Percentiles rank a stretch among this genome's conserved stretches.
Evolutionary conservation across 2,329 filamentous ascomycete species (phyloP).

Genomic region (Cladosporium sp.): DNA sequence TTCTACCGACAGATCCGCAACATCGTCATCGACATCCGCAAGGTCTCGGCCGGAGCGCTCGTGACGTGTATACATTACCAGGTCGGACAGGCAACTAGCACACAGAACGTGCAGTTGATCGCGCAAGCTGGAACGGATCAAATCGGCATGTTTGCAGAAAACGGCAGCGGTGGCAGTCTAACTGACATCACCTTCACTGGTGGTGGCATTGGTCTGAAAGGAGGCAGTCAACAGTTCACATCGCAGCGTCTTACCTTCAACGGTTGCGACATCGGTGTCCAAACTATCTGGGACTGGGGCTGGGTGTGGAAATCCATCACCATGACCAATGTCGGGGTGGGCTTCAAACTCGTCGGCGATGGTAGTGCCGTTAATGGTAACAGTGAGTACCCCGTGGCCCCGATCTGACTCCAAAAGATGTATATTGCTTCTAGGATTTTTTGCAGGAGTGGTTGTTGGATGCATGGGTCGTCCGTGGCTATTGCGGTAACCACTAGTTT

Average conservation of each 20-base stretch:
- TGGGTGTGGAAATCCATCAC: constrained; percentile 47
- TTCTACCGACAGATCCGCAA: constrained; percentile 68
- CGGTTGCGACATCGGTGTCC: constrained; percentile 53
- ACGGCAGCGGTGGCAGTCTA: constrained; percentile 48
- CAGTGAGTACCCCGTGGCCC: too few relatives aligned
- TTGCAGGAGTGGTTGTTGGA: too few relatives aligned
- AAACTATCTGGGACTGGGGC: constrained; percentile 23
- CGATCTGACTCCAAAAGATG: too few relatives aligned
- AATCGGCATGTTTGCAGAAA: constrained; percentile 46
- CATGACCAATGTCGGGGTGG: constrained; percentile 55
- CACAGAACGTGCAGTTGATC: constrained; percentile 48
- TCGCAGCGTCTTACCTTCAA: constrained; percentile 57
- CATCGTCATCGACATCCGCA: constrained; percentile 61
- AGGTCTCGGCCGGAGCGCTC: constrained; percentile 33
- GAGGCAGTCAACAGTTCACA: constrained; percentile 56
- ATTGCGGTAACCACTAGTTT: too few relatives aligned
- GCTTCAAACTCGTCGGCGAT: constrained; percentile 48
- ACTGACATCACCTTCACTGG: constrained; percentile 47
- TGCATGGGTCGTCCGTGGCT: too few relatives aligned
- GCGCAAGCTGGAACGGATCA: constrained; percentile 43
- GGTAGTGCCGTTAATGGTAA: constrained; percentile 35
- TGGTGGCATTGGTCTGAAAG: constrained; percentile 41
- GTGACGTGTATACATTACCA: constrained; percentile 50
- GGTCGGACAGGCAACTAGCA: constrained; percentile 46
- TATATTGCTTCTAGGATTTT: too few relatives aligned